These are phyloP conservation scores for Cyberlindnera samutprakarnensis DNA, from an alignment of 805 yeast genomes.

Conservation along the genomic window DNA sequence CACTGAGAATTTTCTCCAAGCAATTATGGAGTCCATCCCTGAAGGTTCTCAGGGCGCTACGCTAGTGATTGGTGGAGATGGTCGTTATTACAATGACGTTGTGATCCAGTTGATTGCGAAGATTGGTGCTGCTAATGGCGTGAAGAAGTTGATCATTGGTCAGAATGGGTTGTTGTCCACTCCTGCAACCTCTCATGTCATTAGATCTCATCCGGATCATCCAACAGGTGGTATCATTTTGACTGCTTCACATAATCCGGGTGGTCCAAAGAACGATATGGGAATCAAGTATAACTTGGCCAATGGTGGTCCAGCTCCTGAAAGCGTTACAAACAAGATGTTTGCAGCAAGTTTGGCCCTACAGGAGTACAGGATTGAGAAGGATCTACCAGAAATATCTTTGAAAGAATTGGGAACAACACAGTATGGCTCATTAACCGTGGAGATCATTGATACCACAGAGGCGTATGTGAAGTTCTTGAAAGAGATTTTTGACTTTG, in stretches of 20 bases:
- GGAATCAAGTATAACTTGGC: conserved; percentile 94
- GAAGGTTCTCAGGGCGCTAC: conserved; percentile 73
- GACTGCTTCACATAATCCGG: conserved; percentile 97
- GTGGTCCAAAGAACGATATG: conserved; percentile 86
- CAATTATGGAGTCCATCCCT: conserved; percentile 80
- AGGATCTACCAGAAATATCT: conserved; percentile 58
- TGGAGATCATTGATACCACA: conserved; percentile 81
- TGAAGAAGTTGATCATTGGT: conserved; percentile 77
- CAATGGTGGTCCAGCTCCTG: conserved; percentile 99
- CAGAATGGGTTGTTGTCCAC: conserved; percentile 85
- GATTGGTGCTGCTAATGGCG: conserved; percentile 90
- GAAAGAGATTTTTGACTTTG: conserved; percentile 83
- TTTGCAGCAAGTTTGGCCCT: conserved; percentile 60
- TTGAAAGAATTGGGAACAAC: conserved; percentile 47
- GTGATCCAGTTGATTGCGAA: conserved; percentile 76
- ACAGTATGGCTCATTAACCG: conserved; percentile 50
- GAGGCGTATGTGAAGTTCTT: conserved; percentile 70
- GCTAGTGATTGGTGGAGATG: conserved; percentile 94
- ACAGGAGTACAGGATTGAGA: conserved; percentile 49
- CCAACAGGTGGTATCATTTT: conserved; percentile 93
- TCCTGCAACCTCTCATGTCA: conserved; percentile 94
- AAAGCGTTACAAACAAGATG: conserved; percentile 82
- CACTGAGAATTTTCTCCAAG: conserved; percentile 90
- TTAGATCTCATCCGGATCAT: conserved; percentile 47
- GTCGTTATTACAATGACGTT: conserved; percentile 80